Conservation (phyloP, 768 basidiomycete species). For the Hypholoma fasciculare region DNA sequence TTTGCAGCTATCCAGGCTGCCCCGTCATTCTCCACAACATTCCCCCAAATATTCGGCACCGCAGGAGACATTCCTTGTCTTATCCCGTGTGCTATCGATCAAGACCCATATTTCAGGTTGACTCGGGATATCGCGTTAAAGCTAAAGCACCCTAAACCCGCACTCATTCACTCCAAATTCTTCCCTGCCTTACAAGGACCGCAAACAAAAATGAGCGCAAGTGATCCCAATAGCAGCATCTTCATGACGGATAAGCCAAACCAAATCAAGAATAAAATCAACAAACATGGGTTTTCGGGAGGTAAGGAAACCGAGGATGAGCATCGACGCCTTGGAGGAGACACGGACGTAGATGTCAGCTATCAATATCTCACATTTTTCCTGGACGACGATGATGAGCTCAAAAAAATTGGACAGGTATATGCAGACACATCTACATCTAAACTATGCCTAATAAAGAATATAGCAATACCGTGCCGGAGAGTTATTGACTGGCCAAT, state of each 20-base stretch:
- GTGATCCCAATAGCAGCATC: conserved; percentile 88
- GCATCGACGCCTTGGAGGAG: conserved; percentile 83
- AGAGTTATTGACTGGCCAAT: conserved; percentile 80
- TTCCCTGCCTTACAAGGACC: conserved; percentile 98
- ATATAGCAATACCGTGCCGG: conserved; percentile 90
- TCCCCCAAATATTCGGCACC: conserved; percentile 95
- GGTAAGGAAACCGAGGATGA: conserved; percentile 96
- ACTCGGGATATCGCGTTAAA: conserved; percentile 94
- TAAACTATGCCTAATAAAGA: background rate
- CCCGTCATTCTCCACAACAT: conserved; percentile 96
- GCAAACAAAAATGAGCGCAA: conserved; percentile 99
- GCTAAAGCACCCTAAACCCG: conserved; percentile 94
- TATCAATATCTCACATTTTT: conserved; percentile 97
- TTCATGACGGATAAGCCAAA: conserved; percentile 93
- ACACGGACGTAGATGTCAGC: conserved; percentile 93
- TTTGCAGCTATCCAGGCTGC: conserved; percentile 95
- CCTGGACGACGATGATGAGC: conserved; percentile 90
- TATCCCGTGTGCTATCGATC: conserved; percentile 98
- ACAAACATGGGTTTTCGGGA: conserved; percentile 93
- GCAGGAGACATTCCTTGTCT: conserved; percentile 83
- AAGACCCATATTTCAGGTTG: conserved; percentile 96
- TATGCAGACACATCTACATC: conserved; percentile 17
- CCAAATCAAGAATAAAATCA: conserved; percentile 98
- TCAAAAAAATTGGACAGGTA: conserved; percentile 76
- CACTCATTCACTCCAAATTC: conserved; percentile 93